Base-by-base conservation (phyloP, 176 grass and related monocot genomes). In the Oropetium thomaeum region DNA sequence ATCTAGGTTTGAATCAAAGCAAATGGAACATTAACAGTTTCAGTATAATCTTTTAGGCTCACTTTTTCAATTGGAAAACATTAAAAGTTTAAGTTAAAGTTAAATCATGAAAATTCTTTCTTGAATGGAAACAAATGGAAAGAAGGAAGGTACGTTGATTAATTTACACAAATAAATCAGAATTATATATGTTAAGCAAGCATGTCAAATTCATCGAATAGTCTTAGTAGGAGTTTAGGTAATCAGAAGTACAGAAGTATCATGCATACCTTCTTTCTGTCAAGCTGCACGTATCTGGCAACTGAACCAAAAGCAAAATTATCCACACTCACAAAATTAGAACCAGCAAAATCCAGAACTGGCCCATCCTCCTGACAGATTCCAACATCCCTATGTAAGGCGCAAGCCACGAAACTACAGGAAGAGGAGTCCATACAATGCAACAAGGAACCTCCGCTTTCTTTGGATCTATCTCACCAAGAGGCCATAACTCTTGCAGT, bases 361-460 rank as follows among this genome's bases (percentile, higher is more conserved):
- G 84, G 10, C n/a, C 95, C 95, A 81, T 92, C 95, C 79, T 93
- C 95, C 7, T 64, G 74, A 79, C 95, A 89, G 81, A 98, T 92
- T 82, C 91, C 95, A 44, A 91, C 81, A 80, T 98, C 37, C 95
- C 95, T 51, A 98, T 98, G 81, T 91, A 93, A 84, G 95, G 95
- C 55, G 79, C 95, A 87, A 98, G 85, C 95, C 95, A 98, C 31
- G 95, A 98, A 70, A 98, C 95, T 63, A 98, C 16, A 49, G 95
- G 91, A 79, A 98, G 95, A 74, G 95, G 95, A 70, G 91, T 93
- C 95, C 91, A 98, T 4, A 98, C 95, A 72, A 98, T 87, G 91
- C 95, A 98, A 63, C 88, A 93, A 2, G 95, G 95, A 34, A 93
- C 93, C 45, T 65, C 91, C 32, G 78, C 89, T 83, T 62, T 89